Evolutionary conservation across 176 grass and related monocot species (phyloP).

Genomic region (Bromus sterilis): DNA sequence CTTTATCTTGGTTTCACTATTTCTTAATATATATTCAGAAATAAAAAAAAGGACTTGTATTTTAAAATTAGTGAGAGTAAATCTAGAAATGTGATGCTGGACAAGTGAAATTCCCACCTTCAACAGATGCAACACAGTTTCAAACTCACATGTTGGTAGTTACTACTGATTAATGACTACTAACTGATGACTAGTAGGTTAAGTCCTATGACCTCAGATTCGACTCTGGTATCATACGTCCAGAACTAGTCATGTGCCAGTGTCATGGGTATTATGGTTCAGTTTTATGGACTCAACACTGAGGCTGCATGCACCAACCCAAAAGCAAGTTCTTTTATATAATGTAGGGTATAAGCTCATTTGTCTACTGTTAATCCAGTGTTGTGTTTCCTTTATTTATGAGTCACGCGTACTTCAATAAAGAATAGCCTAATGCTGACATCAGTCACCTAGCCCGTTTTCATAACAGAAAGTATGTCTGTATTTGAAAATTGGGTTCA

Average conservation of each 20-base stretch:
- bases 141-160: neutral
- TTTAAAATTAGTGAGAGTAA: neutral
- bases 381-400: neutral
- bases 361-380: neutral
- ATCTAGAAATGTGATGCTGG: neutral
- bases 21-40: neutral
- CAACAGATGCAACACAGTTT: neutral
- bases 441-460: neutral
- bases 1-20: neutral
- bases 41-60: neutral
- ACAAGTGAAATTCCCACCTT: neutral
- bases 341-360: neutral
- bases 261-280: neutral
- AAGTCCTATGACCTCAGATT: neutral
- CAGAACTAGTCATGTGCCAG: neutral
- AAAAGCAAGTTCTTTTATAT: neutral
- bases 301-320: neutral
- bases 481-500: neutral
- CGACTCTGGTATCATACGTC: neutral
- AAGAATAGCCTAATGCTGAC: neutral
- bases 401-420: neutral
- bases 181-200: neutral
- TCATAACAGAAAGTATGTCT: neutral
- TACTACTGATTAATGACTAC: neutral
- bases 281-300: neutral